phyloP scores from a whole-genome alignment of 441 rosid genomes.

The Gossypium gossypioides region DNA sequence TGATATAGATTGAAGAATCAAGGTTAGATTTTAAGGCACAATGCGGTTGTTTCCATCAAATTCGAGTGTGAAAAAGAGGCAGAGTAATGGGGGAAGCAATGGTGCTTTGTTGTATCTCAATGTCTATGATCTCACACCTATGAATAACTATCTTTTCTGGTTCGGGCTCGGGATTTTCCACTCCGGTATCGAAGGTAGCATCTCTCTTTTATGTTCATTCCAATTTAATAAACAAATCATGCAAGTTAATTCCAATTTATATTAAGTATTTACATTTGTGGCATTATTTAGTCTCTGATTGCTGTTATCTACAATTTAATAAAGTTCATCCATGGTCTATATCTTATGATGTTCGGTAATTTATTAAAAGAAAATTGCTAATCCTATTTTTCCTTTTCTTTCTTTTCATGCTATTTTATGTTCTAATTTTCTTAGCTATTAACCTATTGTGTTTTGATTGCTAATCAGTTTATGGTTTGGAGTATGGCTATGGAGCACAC shows the following conservation, averaged over 20 bases:
- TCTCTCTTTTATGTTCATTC: not conserved
- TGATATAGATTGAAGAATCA: conserved; percentile 22
- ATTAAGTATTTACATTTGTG: not conserved
- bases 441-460: conserved; percentile 12
- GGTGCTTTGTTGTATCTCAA: conserved; percentile 56
- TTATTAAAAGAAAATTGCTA: not conserved
- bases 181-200: conserved; percentile 77
- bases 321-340: not conserved
- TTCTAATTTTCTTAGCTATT: not conserved
- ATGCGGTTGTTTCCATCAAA: conserved; percentile 67
- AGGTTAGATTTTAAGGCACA: conserved; percentile 14
- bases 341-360: not conserved
- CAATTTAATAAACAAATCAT: not conserved
- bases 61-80: conserved; percentile 38
- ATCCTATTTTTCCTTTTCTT: not conserved
- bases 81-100: conserved; percentile 27
- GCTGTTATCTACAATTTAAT: not conserved
- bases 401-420: not conserved
- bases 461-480: conserved; percentile 66
- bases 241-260: not conserved
- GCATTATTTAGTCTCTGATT: not conserved
- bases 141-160: conserved; percentile 85
- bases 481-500: conserved; percentile 92
- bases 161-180: conserved; percentile 90
- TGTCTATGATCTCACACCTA: conserved; percentile 85